A percentile compares a stretch with the other conserved stretches of the same genome.
These are phyloP conservation scores for Periconia sp. DNA, from an alignment of 2,329 filamentous ascomycete species.

Conservation along the genomic window DNA sequence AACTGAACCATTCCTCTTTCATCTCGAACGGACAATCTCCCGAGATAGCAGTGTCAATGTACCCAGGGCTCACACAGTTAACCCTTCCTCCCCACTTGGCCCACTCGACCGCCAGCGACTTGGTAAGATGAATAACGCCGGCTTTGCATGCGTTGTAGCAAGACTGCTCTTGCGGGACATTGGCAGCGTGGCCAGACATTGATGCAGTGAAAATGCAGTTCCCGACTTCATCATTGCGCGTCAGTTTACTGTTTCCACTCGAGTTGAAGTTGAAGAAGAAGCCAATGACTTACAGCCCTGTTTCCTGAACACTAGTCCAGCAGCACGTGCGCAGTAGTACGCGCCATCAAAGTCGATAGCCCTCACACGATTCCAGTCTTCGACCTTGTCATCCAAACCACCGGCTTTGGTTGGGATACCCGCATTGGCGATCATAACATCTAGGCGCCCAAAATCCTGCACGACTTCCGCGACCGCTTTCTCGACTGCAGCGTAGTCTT, in stretches of 20 bases:
- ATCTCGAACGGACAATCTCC: conserved; percentile 75
- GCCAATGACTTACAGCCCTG: conserved; percentile 60
- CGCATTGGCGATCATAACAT: conserved; percentile 78
- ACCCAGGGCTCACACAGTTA: conserved; percentile 79
- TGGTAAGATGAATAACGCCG: conserved; percentile 74
- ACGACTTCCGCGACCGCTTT: conserved; percentile 68
- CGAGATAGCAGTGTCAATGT: conserved; percentile 84
- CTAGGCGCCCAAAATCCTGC: conserved; percentile 67
- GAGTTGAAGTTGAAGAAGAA: conserved; percentile 80
- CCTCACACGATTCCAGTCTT: conserved; percentile 63
- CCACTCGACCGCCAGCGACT: conserved; percentile 80
- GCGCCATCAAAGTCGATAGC: conserved; percentile 56
- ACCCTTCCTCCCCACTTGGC: conserved; percentile 75
- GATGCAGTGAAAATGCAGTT: conserved; percentile 70
- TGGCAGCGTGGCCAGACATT: conserved; percentile 52
- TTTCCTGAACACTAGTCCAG: conserved; percentile 5
- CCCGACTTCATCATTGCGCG: conserved; percentile 39
- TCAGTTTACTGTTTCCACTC: conserved; percentile 73
- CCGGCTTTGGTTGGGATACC: conserved; percentile 60
- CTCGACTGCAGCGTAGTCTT: conserved; percentile 57
- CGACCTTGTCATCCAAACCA: conserved; percentile 4
- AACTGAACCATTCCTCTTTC: conserved; percentile 76
- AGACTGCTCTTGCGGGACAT: conserved; percentile 70
- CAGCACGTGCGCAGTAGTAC: conserved; percentile 63
- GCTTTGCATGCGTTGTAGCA: conserved; percentile 86